Conservation (phyloP, 192 early-diverging fungal species). For the Kickxella alabastrina region DNA sequence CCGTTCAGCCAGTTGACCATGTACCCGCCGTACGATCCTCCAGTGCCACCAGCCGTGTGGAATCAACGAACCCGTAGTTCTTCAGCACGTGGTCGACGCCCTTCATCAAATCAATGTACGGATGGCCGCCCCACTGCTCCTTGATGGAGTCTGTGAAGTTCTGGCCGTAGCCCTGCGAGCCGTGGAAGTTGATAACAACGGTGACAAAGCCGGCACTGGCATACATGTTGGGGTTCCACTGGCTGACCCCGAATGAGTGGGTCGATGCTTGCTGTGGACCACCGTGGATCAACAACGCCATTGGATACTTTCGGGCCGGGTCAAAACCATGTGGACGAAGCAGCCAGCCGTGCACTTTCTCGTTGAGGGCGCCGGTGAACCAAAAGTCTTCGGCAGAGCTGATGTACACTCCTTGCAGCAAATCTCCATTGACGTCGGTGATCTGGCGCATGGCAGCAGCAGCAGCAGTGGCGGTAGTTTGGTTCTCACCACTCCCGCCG, state of each 20-base stretch:
- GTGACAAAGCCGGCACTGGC: slow-evolving; percentile 67
- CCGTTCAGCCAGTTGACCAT: slow-evolving; percentile 86
- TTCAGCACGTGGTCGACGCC: slow-evolving; percentile 61
- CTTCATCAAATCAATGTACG: slow-evolving; percentile 71
- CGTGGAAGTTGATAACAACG: slow-evolving; percentile 72
- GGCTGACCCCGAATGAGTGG: slow-evolving; percentile 54
- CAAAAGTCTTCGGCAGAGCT: slow-evolving; percentile 63
- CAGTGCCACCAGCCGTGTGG: slow-evolving; percentile 54
- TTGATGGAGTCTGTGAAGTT: slow-evolving; percentile 69
- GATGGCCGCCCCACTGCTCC: slow-evolving; percentile 70
- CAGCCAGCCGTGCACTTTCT: slow-evolving; percentile 55
- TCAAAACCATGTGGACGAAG: slow-evolving; percentile 61
- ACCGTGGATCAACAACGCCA: slow-evolving; percentile 78
- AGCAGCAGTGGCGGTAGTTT: slow-evolving; percentile 15
- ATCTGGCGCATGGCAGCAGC: slow-evolving; percentile 29
- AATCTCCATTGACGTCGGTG: slow-evolving; percentile 48
- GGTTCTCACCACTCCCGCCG: no score
- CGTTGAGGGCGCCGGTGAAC: slow-evolving; percentile 60
- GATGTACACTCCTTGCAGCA: slow-evolving; percentile 43
- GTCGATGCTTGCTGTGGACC: slow-evolving; percentile 72
- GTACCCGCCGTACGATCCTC: slow-evolving; percentile 76
- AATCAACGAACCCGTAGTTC: slow-evolving; percentile 55
- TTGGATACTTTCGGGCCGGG: slow-evolving; percentile 57
- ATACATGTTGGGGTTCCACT: slow-evolving; percentile 76
- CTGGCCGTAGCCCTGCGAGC: slow-evolving; percentile 76